Evolutionary conservation across 2,329 filamentous ascomycete species (phyloP).

Genomic region (Dactylellina leptospora): DNA sequence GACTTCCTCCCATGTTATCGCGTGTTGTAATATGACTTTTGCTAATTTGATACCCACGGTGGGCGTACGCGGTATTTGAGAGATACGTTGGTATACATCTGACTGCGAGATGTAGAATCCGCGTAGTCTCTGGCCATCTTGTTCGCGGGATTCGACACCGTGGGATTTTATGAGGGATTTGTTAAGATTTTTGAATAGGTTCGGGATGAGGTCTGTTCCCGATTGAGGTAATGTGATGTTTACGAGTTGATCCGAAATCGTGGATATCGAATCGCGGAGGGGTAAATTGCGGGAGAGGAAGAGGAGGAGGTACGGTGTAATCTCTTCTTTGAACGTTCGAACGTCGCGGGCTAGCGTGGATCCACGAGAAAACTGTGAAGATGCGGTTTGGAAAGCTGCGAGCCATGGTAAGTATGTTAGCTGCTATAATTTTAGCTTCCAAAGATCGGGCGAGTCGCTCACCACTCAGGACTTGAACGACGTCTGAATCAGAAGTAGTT

Average conservation of each 20-base stretch:
- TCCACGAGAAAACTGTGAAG: conserved; percentile 8
- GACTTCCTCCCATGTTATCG: conserved; percentile 45
- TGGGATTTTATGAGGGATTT: conserved; percentile 12
- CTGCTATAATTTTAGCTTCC: not conserved
- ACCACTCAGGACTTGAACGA: conserved; percentile 28
- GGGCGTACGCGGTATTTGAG: conserved; percentile 20
- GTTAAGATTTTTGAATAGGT: conserved; percentile 30
- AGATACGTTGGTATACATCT: conserved; percentile 18
- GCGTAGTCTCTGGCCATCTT: not conserved
- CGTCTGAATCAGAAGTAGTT: not conserved
- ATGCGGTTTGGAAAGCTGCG: conserved; percentile 26
- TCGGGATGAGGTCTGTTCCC: conserved; percentile 19
- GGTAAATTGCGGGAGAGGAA: conserved; percentile 34
- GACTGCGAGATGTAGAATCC: conserved; percentile 42
- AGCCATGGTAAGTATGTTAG: too few relatives aligned
- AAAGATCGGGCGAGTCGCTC: not conserved
- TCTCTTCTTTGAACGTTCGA: conserved; percentile 19
- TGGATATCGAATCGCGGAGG: conserved; percentile 31
- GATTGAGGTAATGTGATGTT: conserved; percentile 3
- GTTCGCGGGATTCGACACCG: not conserved
- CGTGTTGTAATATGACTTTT: conserved; percentile 28
- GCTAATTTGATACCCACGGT: conserved; percentile 17
- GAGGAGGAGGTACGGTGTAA: conserved; percentile 22
- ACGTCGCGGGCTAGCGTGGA: conserved; percentile 8
- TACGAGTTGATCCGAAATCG: conserved; percentile 5